Evolutionary conservation across 2,329 filamentous ascomycete species (phyloP), one percentile per base, ranked within the genome.

Genomic region (Xylaria sp.): DNA sequence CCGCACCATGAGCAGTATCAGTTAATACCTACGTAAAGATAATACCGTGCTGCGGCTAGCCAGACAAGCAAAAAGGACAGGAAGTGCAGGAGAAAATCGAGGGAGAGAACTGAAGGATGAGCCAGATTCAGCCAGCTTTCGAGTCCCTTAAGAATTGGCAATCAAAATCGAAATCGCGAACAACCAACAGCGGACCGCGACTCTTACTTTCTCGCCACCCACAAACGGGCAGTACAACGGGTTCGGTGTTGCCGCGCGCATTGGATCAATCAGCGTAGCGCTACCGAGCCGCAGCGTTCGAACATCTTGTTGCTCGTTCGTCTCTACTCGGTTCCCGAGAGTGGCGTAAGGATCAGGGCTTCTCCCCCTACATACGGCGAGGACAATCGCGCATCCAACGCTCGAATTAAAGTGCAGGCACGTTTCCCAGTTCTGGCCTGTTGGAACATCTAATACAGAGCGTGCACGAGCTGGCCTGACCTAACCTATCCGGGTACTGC

Each of bases 1-100:
- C 62, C 52, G 44, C 52, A 63, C 56, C 47, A 49, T 60, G 41
- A 55, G 52, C 52, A 37, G 41, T 43, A n/a, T n/a, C n/a, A n/a
- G n/a, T n/a, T n/a, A n/a, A n/a, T n/a, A 51, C 44, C 23, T 38
- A 44, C 38, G 48, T 41, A 27, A 51, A 33, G 62, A 62, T 48
- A 44, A 43, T 31, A 43, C 51, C 40, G 47, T 46, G 38, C 61
- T 44, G 43, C 52, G 27, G 53, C 33, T 23, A 27, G 29, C 38
- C 38, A 27, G 29, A 33, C 38, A 33, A 49, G 46, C 23, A 56
- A 51, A 38, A 33, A 23, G 31, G 27, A 27, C 13, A 44, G n/a
- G 15, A 13, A 44, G 17, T 33, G 41, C 46, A 23, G 25, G 37
- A 37, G 15, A 19, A 27, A 58, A 11, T 33, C 8, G 19, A 11